These are phyloP conservation scores for Plasmodium fragile DNA, from an alignment of 169 alveolate genomes.

Conservation along the genomic window DNA sequence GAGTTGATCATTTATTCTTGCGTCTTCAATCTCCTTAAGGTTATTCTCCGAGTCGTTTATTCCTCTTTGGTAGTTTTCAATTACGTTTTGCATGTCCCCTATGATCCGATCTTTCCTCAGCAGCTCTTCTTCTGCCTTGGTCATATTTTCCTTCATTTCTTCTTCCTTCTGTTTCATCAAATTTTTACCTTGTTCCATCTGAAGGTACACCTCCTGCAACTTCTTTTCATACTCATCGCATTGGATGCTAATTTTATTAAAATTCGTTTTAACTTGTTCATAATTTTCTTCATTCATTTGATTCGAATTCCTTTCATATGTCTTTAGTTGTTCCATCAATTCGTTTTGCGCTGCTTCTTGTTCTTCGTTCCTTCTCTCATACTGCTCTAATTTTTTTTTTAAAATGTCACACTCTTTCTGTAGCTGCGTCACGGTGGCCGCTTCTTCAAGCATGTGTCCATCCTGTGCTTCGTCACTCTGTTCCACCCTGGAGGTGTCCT, in stretches of 20 bases:
- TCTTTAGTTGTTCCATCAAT: not conserved
- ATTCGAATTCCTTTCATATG: not conserved
- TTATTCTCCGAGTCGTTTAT: not conserved
- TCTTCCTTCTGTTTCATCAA: constrained; percentile 5
- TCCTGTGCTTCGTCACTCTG: not conserved
- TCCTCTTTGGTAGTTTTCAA: constrained; percentile 20
- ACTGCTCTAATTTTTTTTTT: not conserved
- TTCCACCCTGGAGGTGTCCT: not conserved
- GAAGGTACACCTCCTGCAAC: not conserved
- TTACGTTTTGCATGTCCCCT: not conserved
- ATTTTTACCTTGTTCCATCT: constrained; percentile 8
- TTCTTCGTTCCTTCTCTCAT: constrained; percentile 10
- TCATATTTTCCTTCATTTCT: constrained; percentile 18
- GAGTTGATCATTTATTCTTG: not conserved
- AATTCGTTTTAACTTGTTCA: constrained; percentile 11
- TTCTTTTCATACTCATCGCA: constrained; percentile 20
- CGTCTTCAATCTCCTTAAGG: constrained; percentile 10
- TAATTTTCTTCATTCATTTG: not conserved
- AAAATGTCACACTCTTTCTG: not conserved
- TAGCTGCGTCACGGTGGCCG: not conserved
- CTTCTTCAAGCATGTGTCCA: not conserved
- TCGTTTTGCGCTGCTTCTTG: not conserved
- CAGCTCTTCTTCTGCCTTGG: not conserved
- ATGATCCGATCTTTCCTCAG: not conserved
- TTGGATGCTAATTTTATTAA: not conserved